Evolutionary conservation across 805 yeast species (phyloP).

Genomic region (Spathaspora gorwiae): DNA sequence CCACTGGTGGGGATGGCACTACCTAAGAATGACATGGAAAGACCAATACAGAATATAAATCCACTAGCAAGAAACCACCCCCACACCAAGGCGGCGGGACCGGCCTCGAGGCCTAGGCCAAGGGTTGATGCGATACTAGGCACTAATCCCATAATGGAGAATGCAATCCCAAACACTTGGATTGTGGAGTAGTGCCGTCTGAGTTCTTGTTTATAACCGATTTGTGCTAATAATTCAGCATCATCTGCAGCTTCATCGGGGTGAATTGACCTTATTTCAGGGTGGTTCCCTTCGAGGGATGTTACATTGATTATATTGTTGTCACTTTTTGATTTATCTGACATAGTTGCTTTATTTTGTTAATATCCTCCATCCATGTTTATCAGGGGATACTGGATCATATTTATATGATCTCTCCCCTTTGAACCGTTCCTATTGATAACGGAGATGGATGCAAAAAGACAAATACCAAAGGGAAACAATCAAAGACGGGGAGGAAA

Average conservation of each 20-base stretch:
- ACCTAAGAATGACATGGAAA: constrained; percentile 62
- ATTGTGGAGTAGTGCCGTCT: constrained; percentile 55
- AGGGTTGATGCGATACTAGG: constrained; percentile 60
- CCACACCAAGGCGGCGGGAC: constrained; percentile 66
- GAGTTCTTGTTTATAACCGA: constrained; percentile 70
- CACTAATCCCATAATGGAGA: constrained; percentile 66
- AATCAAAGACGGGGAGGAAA: too few species aligned
- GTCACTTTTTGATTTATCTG: too few species aligned
- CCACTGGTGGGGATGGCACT: constrained; percentile 73
- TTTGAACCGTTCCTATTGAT: too few species aligned
- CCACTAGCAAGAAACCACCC: constrained; percentile 62
- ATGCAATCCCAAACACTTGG: constrained; percentile 68
- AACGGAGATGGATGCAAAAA: too few species aligned
- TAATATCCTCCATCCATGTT: too few species aligned
- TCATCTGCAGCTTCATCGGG: constrained; percentile 14
- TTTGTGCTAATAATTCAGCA: constrained; percentile 37
- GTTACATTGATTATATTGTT: too few species aligned
- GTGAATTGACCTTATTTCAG: constrained; percentile 15
- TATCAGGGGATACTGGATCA: too few species aligned
- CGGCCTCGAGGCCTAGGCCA: constrained; percentile 52
- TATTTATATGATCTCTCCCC: too few species aligned
- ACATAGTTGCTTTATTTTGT: too few species aligned
- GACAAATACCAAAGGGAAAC: too few species aligned
- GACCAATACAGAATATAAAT: constrained; percentile 55
- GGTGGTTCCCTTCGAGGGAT: too few species aligned